A percentile compares a stretch with the other conserved stretches of the same genome.
Evolutionary conservation across 169 alveolate genomes (phyloP).

Genomic region (Plasmodium cynomolgi): DNA sequence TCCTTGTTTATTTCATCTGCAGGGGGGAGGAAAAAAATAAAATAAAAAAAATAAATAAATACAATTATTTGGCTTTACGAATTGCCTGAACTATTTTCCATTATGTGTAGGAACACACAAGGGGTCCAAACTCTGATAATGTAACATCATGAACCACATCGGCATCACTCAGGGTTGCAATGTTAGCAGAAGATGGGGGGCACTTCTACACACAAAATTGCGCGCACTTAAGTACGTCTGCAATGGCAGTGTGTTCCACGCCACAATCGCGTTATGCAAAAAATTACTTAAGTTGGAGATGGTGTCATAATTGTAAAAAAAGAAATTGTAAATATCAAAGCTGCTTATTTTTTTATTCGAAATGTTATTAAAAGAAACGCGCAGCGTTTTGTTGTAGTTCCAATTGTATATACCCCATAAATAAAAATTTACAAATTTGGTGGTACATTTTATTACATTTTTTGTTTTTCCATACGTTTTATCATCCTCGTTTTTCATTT

Average conservation of each 20-base stretch:
- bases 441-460: background rate
- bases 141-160: background rate
- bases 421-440: constrained; percentile 26
- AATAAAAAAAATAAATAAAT: background rate
- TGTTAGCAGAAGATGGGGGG: background rate
- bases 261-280: background rate
- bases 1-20: constrained; percentile 55
- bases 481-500: background rate
- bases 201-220: background rate
- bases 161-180: background rate
- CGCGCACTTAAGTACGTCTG: background rate
- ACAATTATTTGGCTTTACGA: background rate
- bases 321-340: constrained; percentile 50
- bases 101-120: background rate
- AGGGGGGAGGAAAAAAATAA: background rate
- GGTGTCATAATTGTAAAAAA: constrained; percentile 41
- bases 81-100: background rate
- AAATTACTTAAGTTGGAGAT: constrained; percentile 48
- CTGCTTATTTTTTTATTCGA: constrained; percentile 53
- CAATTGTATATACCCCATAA: constrained; percentile 58
- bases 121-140: background rate
- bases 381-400: constrained; percentile 32
- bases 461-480: background rate
- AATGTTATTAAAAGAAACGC: constrained; percentile 38
- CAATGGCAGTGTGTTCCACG: background rate